A percentile compares a stretch with the other conserved stretches of the same genome.
Conservation (phyloP, 2,329 filamentous ascomycete species). For the Eutypella sp. region DNA sequence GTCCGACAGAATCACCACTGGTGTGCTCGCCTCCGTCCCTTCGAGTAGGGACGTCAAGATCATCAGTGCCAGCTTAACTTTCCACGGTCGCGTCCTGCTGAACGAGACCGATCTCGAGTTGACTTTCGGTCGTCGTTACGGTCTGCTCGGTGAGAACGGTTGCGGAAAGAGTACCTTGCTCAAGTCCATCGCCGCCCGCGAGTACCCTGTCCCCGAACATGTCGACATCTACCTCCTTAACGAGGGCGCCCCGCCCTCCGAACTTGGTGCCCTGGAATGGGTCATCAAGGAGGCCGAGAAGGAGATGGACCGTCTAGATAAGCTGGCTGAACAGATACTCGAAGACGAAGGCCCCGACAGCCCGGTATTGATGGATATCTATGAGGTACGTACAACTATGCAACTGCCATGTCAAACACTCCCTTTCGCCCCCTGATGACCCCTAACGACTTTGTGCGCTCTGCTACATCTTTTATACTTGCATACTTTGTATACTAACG, state of each 20-base stretch:
- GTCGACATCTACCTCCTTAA: constrained; percentile 98
- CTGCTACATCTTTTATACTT: neutral
- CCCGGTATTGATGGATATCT: constrained; percentile 85
- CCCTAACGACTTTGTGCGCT: no score
- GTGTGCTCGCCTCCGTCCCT: constrained; percentile 81
- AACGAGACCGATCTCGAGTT: constrained; percentile 91
- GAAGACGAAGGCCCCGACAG: constrained; percentile 91
- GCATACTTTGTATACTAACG: neutral
- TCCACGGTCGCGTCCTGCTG: constrained; percentile 96
- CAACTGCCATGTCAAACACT: no score
- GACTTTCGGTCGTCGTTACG: constrained; percentile 88
- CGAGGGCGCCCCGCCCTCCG: constrained; percentile 85
- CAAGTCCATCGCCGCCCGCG: constrained; percentile 88
- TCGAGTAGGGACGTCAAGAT: constrained; percentile 96
- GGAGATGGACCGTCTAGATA: constrained; percentile 87
- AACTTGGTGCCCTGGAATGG: constrained; percentile 92
- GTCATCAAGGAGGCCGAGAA: constrained; percentile 91
- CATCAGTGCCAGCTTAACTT: constrained; percentile 85
- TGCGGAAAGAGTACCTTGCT: constrained; percentile 98
- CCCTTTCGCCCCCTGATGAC: no score
- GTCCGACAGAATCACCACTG: constrained; percentile 96
- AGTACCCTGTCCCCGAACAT: constrained; percentile 93
- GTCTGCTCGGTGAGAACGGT: constrained; percentile 95
- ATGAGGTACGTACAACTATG: constrained; percentile 71
- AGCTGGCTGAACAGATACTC: constrained; percentile 80